Base-by-base conservation (phyloP, 2,329 filamentous ascomycete genomes). In the Aspergillus fumigatiaffinis region DNA sequence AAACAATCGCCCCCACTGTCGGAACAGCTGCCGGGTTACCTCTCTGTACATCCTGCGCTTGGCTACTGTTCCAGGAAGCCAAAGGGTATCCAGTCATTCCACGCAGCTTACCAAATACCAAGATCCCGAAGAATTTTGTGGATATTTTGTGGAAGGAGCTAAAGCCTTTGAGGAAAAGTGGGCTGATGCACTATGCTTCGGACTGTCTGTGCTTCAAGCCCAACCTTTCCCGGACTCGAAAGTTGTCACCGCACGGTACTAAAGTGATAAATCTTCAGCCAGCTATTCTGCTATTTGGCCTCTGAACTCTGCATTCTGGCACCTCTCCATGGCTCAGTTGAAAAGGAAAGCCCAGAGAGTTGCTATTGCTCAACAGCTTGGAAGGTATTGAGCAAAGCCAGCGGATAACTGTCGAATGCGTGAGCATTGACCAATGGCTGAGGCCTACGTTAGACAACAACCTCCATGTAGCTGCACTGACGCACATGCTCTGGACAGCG, bases 1-100 rank as follows among this genome's bases (percentile, higher is more conserved):
- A 47, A 55, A 54, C 56, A 50, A 55, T 53, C 29, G 25, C 53
- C 60, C 58, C 57, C 57, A 66, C 60, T 64, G 59, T 60, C 12
- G 53, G 55, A 29, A n/a, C 6, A n/a, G 32, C 28, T 14, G 20
- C 14, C 23, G 41, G 7, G 21, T 48, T 10, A 20, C 21, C 12
- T 8, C n/a, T 47, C 8, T 17, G 8, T 32, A 26, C 9, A 10
- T 47, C 20, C 23, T 23, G 23, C 21, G 4, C 23, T 7, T 23
- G 10, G 44, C 21, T 25, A 23, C 44, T 14, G 21, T 38, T 38
- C 23, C 44, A 12, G 23, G 12, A 47, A 26, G 14, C 1, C 25
- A 14, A 23, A 47, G 21, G 6, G 21, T 14, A 23, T n/a, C 10
- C 21, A 17, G 21, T 23, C 12, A 47, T 21, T 47, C 21, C 21